Percentiles rank a stretch among this genome's conserved stretches.
Evolutionary conservation across 129 eudicot genomes (phyloP).

Genomic region (Dittrichia graveolens): DNA sequence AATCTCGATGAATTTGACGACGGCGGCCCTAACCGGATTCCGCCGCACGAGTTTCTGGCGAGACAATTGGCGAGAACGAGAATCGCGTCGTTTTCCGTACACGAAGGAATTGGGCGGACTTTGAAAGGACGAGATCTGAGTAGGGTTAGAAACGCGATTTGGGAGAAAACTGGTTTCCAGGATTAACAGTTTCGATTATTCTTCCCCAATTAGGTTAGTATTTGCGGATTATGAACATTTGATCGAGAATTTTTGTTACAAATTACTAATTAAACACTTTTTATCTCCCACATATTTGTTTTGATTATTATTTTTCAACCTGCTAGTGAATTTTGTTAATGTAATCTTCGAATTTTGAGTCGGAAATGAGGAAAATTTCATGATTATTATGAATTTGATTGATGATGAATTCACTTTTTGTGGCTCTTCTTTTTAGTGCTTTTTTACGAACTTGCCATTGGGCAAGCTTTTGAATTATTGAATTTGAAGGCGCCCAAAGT

Average conservation of each 20-base stretch:
- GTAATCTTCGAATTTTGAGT: slow-evolving; percentile 27
- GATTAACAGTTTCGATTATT: slow-evolving; percentile 41
- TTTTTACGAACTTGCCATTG: not conserved
- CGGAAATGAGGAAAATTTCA: slow-evolving; percentile 4
- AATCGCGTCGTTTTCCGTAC: slow-evolving; percentile 55
- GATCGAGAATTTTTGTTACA: slow-evolving; percentile 25
- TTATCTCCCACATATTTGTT: not conserved
- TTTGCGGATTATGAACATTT: slow-evolving; percentile 26
- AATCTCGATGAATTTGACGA: slow-evolving; percentile 31
- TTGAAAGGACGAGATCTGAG: slow-evolving; percentile 88
- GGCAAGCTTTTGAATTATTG: slow-evolving; percentile 30
- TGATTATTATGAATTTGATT: not conserved
- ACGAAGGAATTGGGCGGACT: slow-evolving; percentile 84
- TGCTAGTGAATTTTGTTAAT: slow-evolving; percentile 18
- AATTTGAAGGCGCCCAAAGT: slow-evolving; percentile 26
- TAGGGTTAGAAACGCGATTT: slow-evolving; percentile 78
- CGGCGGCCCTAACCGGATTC: slow-evolving; percentile 26
- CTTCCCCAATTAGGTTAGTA: slow-evolving; percentile 16
- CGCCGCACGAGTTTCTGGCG: slow-evolving; percentile 47
- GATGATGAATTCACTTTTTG: not conserved
- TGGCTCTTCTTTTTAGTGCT: slow-evolving; percentile 2
- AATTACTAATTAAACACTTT: slow-evolving; percentile 12
- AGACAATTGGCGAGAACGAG: slow-evolving; percentile 39
- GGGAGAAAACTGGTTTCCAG: slow-evolving; percentile 83
- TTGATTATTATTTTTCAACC: not conserved